A percentile compares a stretch with the other conserved stretches of the same genome.
Evolutionary conservation across 768 basidiomycete species (phyloP).

Genomic region (Austroboletus eburneus): DNA sequence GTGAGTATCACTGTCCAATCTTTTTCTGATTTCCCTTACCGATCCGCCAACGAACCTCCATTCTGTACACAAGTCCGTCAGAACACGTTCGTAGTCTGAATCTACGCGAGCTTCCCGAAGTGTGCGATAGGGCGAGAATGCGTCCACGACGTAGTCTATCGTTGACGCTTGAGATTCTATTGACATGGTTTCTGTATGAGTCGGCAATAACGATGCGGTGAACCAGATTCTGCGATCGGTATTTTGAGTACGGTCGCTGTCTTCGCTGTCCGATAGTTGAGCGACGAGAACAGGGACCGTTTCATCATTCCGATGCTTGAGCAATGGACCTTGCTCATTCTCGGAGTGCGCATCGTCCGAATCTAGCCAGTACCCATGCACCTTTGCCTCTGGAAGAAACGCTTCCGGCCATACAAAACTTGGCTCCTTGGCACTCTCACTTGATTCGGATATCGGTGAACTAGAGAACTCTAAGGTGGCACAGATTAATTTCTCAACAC

Average conservation of each 20-base stretch:
- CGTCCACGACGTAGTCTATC: conserved; percentile 40
- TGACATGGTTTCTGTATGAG: conserved; percentile 42
- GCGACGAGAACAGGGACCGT: conserved; percentile 14
- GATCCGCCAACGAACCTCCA: conserved; percentile 66
- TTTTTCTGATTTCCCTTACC: conserved; percentile 31
- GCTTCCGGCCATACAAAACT: conserved; percentile 14
- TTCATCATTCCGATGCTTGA: conserved; percentile 10
- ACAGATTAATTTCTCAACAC: background rate
- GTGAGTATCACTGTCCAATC: too few species aligned
- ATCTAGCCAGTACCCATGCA: conserved; percentile 23
- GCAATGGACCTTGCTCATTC: conserved; percentile 19
- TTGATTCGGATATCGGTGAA: conserved; percentile 10
- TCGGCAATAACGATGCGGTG: conserved; percentile 36
- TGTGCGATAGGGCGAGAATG: conserved; percentile 55
- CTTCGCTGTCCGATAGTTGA: conserved; percentile 19
- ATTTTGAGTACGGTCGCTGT: background rate
- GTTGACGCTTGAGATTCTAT: conserved; percentile 23
- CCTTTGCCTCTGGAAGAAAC: conserved; percentile 4
- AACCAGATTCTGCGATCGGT: conserved; percentile 27
- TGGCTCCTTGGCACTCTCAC: conserved; percentile 2
- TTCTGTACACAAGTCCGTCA: conserved; percentile 48
- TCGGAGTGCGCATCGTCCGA: conserved; percentile 13
- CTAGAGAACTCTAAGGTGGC: conserved; percentile 4
- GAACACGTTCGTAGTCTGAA: conserved; percentile 49
- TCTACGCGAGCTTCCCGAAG: conserved; percentile 38